Conservation (phyloP, 768 basidiomycete species). For the Mrakia gelida region DNA sequence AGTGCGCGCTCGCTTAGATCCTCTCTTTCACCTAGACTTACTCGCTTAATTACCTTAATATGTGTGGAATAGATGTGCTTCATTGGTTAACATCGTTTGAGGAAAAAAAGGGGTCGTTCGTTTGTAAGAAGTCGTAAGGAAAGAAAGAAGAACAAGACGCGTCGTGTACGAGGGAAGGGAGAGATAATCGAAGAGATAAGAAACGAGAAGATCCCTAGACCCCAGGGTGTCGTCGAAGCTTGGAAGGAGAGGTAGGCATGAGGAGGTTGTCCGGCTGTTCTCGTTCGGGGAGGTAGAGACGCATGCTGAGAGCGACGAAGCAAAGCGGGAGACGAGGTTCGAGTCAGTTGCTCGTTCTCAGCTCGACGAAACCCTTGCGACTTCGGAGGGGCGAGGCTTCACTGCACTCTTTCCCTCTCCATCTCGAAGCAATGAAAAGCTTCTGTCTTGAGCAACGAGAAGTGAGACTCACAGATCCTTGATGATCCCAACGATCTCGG, state of each 20-base stretch:
- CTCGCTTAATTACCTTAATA: not conserved
- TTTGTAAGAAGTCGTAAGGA: not conserved
- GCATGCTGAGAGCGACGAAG: not conserved
- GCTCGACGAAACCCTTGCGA: too few relatives aligned
- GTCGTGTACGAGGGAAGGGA: not conserved
- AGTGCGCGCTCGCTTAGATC: not conserved
- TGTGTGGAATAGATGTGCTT: not conserved
- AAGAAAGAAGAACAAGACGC: not conserved
- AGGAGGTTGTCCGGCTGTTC: conserved; percentile 10
- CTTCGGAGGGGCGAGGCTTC: too few relatives aligned
- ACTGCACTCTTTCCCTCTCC: too few relatives aligned
- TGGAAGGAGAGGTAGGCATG: not conserved
- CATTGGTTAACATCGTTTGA: too few relatives aligned
- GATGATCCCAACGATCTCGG: conserved; percentile 49
- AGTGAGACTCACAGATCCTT: conserved; percentile 31
- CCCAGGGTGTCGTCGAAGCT: not conserved
- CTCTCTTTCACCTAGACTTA: not conserved
- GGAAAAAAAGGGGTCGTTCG: too few relatives aligned
- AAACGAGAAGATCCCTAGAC: not conserved
- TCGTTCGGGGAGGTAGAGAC: conserved; percentile 6
- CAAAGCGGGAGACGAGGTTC: not conserved
- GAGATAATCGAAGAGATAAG: not conserved
- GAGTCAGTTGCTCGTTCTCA: not conserved
- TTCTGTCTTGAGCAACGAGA: too few relatives aligned
- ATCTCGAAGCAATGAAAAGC: too few relatives aligned